Conservation (phyloP, 139 green algal species). For the Chlamydomonas sphaeroides region DNA sequence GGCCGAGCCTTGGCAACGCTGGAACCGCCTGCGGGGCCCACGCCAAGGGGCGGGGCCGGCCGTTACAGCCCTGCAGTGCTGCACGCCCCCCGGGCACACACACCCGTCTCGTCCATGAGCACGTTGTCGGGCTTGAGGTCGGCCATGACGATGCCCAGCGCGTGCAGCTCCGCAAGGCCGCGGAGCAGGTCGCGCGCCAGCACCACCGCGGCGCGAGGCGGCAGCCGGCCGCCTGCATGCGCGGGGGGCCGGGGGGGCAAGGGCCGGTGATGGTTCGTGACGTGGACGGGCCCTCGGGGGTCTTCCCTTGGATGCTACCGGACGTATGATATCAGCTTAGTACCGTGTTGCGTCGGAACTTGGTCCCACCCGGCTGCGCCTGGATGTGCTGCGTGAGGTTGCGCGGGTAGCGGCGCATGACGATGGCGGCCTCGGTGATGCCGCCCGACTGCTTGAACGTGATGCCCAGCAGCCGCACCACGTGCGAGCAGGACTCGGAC, state of each 20-base stretch:
- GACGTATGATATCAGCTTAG: too few relatives aligned
- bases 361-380: not conserved
- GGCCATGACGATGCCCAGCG: not conserved
- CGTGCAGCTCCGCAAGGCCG: not conserved
- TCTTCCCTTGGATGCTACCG: too few relatives aligned
- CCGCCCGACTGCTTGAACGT: not conserved
- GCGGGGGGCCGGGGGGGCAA: too few relatives aligned
- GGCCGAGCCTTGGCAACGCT: too few relatives aligned
- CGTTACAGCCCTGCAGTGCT: too few relatives aligned
- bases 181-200: constrained; percentile 3
- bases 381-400: not conserved
- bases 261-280: not conserved
- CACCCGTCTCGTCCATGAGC: not conserved
- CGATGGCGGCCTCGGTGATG: not conserved
- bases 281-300: too few relatives aligned
- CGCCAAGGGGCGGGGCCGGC: too few relatives aligned
- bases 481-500: too few relatives aligned
- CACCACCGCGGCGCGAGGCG: not conserved
- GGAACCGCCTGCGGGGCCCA: too few relatives aligned
- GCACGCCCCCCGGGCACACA: not conserved
- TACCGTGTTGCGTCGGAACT: too few relatives aligned
- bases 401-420: not conserved
- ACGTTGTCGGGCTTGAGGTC: constrained; percentile 2
- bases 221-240: not conserved
- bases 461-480: too few relatives aligned